These are phyloP conservation scores for Backusella westeae DNA, from an alignment of 192 early-diverging fungal genomes.

Conservation along the genomic window DNA sequence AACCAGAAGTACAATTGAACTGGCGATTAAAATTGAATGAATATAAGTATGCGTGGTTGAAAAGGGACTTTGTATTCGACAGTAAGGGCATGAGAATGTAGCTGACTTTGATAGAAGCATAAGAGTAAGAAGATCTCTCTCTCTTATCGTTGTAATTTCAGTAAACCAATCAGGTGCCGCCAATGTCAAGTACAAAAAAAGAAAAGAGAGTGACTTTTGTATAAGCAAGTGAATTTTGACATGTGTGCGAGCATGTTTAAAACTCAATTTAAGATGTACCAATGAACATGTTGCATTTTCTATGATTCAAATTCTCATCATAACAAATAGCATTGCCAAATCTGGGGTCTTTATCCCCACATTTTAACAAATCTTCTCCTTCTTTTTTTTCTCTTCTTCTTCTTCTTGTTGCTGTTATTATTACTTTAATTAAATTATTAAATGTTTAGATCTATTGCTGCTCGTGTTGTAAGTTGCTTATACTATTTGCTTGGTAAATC, in stretches of 20 bases:
- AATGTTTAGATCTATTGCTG: conserved; percentile 15
- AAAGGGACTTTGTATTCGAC: too few relatives aligned
- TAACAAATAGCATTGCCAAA: neutral
- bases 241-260: neutral
- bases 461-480: conserved; percentile 9
- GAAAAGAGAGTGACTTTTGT: neutral
- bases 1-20: too few relatives aligned
- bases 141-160: too few relatives aligned
- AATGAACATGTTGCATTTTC: neutral
- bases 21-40: too few relatives aligned
- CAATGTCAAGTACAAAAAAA: too few relatives aligned
- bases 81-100: too few relatives aligned
- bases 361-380: neutral
- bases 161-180: too few relatives aligned
- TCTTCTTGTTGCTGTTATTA: neutral
- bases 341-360: neutral
- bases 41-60: too few relatives aligned
- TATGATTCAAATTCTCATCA: conserved; percentile 15
- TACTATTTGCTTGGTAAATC: neutral
- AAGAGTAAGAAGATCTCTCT: too few relatives aligned
- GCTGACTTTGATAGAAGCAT: too few relatives aligned
- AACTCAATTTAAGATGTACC: conserved; percentile 13
- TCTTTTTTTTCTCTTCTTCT: neutral
- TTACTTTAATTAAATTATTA: neutral
- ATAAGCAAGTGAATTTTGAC: neutral